Evolutionary conservation across 2,329 filamentous ascomycete species (phyloP), one percentile per base, ranked within the genome.

Genomic region (Nothophoma quercina): DNA sequence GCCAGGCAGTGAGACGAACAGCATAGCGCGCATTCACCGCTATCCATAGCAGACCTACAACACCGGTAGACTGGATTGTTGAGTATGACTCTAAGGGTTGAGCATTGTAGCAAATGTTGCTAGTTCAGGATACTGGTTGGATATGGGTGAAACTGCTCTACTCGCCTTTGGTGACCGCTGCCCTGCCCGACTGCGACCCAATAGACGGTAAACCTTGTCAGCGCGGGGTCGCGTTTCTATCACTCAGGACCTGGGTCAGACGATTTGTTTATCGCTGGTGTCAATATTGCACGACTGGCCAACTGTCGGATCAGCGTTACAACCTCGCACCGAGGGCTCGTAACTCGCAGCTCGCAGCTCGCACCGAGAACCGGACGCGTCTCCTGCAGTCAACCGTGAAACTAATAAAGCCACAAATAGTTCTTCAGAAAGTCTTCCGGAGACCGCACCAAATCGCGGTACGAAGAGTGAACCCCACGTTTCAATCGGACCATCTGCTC

Each of bases 391-490:
- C 28, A 38, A 22, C 33, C 38, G n/a, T 16, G 23, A 32, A 43
- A 43, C 28, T 33, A 46, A 52, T 52, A 53, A 30, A 53, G 50
- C 43, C 49, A 52, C 49, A 42, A 38, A 47, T 42, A 40, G 28
- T 33, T 30, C 33, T 5, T 42, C 28, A 30, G 28, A 23, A 9
- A 34, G 43, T 53, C 13, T 29, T 29, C 28, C 50, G 50, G 38
- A 40, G 21, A 40, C 26, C 13, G 18, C 21, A n/a, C 6, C 40
- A 23, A 25, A 5, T 30, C 23, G n/a, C 42, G 21, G 46, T n/a
- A 15, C 19, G 42, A 28, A 3, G 15, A 19, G 5, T 8, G 29
- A 34, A 34, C 43, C 26, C 42, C 32, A 28, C 43, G 21, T 34
- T 47, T 28, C 26, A 33, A 5, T 47, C n/a, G 26, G 19, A 32